These are phyloP conservation scores for Stylonectria norvegica DNA, from an alignment of 2,329 filamentous ascomycete genomes.

Conservation along the genomic window DNA sequence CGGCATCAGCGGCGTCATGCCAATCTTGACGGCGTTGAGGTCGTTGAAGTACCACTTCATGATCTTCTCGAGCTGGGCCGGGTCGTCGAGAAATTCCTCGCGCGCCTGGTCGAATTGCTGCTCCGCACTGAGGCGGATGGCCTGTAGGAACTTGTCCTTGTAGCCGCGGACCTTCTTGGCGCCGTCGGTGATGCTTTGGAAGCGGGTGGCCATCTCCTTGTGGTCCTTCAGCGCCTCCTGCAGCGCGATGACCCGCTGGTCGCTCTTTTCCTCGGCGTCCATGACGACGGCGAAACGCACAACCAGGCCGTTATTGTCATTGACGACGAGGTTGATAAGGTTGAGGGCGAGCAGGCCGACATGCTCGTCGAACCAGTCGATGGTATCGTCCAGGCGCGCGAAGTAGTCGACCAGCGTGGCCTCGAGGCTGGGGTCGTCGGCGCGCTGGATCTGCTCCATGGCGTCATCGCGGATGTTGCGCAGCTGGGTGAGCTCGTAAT, in stretches of 20 bases:
- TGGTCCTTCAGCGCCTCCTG: conserved; percentile 95
- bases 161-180: conserved; percentile 91
- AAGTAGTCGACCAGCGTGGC: conserved; percentile 89
- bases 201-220: conserved; percentile 86
- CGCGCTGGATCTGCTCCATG: conserved; percentile 88
- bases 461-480: conserved; percentile 94
- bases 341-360: conserved; percentile 85
- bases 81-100: conserved; percentile 77
- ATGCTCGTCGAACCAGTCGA: conserved; percentile 95
- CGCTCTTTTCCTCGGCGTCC: conserved; percentile 93
- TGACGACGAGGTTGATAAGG: conserved; percentile 80
- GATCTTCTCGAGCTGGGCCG: conserved; percentile 77
- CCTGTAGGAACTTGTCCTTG: conserved; percentile 89
- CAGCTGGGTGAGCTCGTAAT: conserved; percentile 88
- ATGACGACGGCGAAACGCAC: conserved; percentile 90
- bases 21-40: conserved; percentile 87
- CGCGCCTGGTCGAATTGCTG: conserved; percentile 70
- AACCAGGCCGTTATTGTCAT: conserved; percentile 83
- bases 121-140: conserved; percentile 70
- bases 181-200: conserved; percentile 92
- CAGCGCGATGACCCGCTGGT: conserved; percentile 83
- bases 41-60: conserved; percentile 98
- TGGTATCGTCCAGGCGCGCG: conserved; percentile 75
- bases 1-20: conserved; percentile 88
- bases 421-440: conserved; percentile 70